Conservation (phyloP, 2,329 filamentous ascomycete species). For the Dendryphion nanum region DNA sequence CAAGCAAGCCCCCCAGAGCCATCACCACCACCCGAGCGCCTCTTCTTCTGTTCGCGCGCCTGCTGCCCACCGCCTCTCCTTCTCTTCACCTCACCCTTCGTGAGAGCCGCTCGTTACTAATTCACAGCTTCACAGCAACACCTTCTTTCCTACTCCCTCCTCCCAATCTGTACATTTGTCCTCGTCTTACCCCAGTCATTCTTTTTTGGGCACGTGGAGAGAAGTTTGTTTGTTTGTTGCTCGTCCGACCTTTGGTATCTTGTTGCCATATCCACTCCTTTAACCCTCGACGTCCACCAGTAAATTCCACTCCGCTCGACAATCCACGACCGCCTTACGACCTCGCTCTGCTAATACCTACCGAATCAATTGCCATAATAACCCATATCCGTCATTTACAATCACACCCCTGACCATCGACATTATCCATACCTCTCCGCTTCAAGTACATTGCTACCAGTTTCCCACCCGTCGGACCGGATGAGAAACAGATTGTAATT, state of each 20-base stretch:
- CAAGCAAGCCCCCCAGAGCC: slow-evolving; percentile 8
- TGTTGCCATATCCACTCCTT: slow-evolving; percentile 15
- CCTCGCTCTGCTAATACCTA: slow-evolving; percentile 35
- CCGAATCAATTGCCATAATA: slow-evolving; percentile 3
- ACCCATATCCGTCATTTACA: not conserved
- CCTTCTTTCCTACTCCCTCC: slow-evolving; percentile 4
- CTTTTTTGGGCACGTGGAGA: slow-evolving; percentile 27
- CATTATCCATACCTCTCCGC: slow-evolving; percentile 11
- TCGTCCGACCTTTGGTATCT: slow-evolving; percentile 4
- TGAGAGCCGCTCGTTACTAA: slow-evolving; percentile 34
- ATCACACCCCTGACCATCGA: slow-evolving; percentile 5
- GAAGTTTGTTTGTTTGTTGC: slow-evolving; percentile 15
- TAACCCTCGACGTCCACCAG: slow-evolving; percentile 9
- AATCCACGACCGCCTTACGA: slow-evolving; percentile 33
- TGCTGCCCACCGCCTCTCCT: slow-evolving; percentile 14
- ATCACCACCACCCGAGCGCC: slow-evolving; percentile 25
- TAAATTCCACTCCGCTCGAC: slow-evolving; percentile 7
- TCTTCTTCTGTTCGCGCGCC: slow-evolving; percentile 34
- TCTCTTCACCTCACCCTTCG: slow-evolving; percentile 31
- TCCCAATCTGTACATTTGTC: slow-evolving; percentile 17
- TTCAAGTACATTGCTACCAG: slow-evolving; percentile 16
- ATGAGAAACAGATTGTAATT: slow-evolving; percentile 18
- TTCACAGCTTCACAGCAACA: slow-evolving; percentile 7
- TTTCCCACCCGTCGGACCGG: slow-evolving; percentile 5
- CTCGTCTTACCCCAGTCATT: slow-evolving; percentile 41